Evolutionary conservation across 805 yeast genomes (phyloP).

Genomic region (Trichomonascus vanleenenianus): DNA sequence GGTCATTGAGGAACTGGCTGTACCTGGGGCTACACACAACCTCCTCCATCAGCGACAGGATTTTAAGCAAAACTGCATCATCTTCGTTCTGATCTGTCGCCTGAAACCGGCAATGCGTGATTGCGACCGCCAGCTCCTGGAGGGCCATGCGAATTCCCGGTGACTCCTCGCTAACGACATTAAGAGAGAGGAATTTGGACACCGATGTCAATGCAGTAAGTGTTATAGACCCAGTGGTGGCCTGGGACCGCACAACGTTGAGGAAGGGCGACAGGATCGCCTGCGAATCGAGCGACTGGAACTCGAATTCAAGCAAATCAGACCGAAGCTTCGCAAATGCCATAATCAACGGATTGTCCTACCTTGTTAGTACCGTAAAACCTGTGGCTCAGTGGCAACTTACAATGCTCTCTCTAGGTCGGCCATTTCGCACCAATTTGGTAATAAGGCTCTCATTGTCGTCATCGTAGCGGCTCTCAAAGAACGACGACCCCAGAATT

Average conservation of each 20-base stretch:
- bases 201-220: constrained; percentile 70
- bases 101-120: constrained; percentile 93
- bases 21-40: constrained; percentile 52
- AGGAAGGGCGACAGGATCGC: constrained; percentile 83
- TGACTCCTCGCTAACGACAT: constrained; percentile 50
- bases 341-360: constrained; percentile 59
- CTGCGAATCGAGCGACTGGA: constrained; percentile 57
- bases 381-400: background rate
- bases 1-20: constrained; percentile 65
- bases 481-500: constrained; percentile 54
- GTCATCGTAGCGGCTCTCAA: background rate
- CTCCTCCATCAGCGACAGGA: constrained; percentile 62
- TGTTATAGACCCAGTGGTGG: constrained; percentile 82
- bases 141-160: constrained; percentile 49
- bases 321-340: constrained; percentile 74
- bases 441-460: background rate
- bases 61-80: constrained; percentile 82
- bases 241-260: constrained; percentile 70
- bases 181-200: constrained; percentile 62
- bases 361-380: constrained; percentile 6
- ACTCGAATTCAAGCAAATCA: constrained; percentile 48
- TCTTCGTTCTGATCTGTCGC: constrained; percentile 89
- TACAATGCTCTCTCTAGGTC: background rate
- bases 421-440: background rate
- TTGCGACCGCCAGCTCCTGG: constrained; percentile 60